Conservation (phyloP, 176 grass and related monocot species). For the Avena insularis region DNA sequence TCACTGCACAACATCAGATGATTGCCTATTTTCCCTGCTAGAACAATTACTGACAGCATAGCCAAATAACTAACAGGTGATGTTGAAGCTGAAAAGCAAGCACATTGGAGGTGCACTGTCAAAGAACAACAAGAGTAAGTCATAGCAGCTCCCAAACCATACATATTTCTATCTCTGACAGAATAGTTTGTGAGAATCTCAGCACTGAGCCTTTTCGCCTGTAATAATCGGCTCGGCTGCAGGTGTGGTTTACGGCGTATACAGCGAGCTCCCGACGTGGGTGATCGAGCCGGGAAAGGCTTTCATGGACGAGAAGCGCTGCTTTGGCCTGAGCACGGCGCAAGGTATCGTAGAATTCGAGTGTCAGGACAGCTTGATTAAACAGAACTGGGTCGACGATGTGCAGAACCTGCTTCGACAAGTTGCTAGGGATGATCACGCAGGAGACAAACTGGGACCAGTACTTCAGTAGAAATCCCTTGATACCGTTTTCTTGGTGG, state of each 20-base stretch:
- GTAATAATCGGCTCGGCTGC: conserved; percentile 22
- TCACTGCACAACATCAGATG: conserved; percentile 14
- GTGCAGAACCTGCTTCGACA: conserved; percentile 90
- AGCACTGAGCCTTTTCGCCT: not conserved
- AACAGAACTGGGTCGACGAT: conserved; percentile 86
- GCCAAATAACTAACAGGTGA: conserved; percentile 58
- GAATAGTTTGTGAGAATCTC: not conserved
- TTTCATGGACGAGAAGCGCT: conserved; percentile 49
- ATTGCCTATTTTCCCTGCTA: not conserved
- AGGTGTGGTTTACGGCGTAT: conserved; percentile 91
- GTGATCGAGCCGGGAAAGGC: conserved; percentile 56
- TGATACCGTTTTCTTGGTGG: conserved; percentile 39
- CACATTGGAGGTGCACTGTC: conserved; percentile 88
- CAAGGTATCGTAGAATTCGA: conserved; percentile 87
- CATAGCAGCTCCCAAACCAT: not conserved
- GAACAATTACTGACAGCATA: conserved; percentile 12
- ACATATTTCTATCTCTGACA: not conserved
- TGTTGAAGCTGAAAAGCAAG: conserved; percentile 96
- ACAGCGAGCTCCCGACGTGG: conserved; percentile 83
- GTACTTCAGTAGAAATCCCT: conserved; percentile 41
- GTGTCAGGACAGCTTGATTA: conserved; percentile 62
- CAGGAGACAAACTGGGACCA: conserved; percentile 52
- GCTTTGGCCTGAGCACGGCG: conserved; percentile 82
- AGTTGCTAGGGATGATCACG: conserved; percentile 48
- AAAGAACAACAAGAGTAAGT: conserved; percentile 95